These are phyloP conservation scores for Neurospora africana DNA, from an alignment of 495 filamentous ascomycete species.

Conservation along the genomic window DNA sequence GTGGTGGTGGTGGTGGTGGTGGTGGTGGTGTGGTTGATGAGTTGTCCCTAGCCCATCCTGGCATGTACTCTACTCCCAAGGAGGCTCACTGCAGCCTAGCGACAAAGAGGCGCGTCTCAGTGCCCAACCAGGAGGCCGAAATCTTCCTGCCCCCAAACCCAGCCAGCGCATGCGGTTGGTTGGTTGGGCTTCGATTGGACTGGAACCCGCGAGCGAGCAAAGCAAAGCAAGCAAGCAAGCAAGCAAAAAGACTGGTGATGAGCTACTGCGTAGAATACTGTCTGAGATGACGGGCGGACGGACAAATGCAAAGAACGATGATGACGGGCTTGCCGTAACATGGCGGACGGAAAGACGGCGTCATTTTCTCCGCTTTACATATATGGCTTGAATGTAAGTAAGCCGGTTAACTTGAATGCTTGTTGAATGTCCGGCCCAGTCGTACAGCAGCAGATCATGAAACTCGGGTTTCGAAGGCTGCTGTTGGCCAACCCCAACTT, in stretches of 20 bases:
- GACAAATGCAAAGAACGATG: neutral
- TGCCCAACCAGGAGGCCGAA: slow-evolving; percentile 35
- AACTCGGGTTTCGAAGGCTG: neutral
- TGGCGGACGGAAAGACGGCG: neutral
- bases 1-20: too few species aligned
- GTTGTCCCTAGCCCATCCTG: neutral
- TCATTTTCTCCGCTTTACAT: slow-evolving; percentile 5
- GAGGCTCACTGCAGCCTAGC: slow-evolving; percentile 27
- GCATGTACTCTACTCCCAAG: neutral
- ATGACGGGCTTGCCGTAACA: neutral
- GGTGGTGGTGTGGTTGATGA: neutral
- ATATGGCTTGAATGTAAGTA: neutral
- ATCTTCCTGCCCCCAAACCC: neutral
- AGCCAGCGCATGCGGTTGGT: slow-evolving; percentile 1
- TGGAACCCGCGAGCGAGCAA: slow-evolving; percentile 13
- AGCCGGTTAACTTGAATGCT: neutral
- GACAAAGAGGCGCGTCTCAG: slow-evolving; percentile 29
- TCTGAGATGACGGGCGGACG: neutral
- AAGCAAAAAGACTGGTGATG: neutral
- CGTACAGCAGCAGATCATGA: neutral
- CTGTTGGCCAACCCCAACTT: neutral
- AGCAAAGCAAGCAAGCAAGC: neutral
- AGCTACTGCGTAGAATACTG: neutral
- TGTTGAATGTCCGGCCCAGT: neutral
- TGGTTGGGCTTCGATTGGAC: slow-evolving; percentile 29